Evolutionary conservation across 208 protist species (phyloP), one percentile per base, ranked within the genome.

Genomic region (Leishmania amazonensis): DNA sequence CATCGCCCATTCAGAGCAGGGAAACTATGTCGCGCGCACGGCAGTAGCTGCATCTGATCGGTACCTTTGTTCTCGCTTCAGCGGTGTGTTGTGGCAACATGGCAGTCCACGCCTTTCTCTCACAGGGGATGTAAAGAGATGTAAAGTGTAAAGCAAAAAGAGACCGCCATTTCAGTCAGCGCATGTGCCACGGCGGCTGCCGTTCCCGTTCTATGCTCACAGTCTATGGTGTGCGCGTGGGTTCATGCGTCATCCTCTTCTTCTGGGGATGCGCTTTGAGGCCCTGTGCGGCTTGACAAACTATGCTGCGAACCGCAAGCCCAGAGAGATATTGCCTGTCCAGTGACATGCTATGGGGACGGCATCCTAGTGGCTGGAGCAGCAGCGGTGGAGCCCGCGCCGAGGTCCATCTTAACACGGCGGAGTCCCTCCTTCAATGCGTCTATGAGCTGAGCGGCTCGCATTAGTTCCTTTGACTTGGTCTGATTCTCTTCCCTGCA

Each of bases 341-440:
- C 40, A 74, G 40, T 17, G 21, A 3, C 28, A 47, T 54, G 38
- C 45, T 21, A 53, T 38, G 11, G 38, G 11, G 42, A 53, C 45
- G 21, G 70, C 28, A 31, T 19, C 28, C 24, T 5, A 31, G 13
- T 21, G 19, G 31, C 51, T n/a, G 73, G 24, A 24, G 5, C 49
- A 62, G 47, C 19, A 40, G 73, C 4, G 13, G 9, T 42, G 17
- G 38, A 62, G 35, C 35, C 35, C 35, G 21, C 73, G 21, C 49
- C 57, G 5, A 96, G 82, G 47, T 90, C 86, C 19, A 68, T 31
- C 67, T 88, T 87, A 1, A 94, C 90, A 8, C 81, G 83, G 24
- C 84, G 76, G 7, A 96, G 86, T 28, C 91, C 93, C 15, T 87
- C 84, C 54, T 89, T 88, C 49, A 96, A 75, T 8, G 87, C 75